Percentiles rank a stretch among this genome's conserved stretches.
phyloP scores from a whole-genome alignment of 2,329 filamentous ascomycete genomes.

The Phaeosphaeriaceae sp. region DNA sequence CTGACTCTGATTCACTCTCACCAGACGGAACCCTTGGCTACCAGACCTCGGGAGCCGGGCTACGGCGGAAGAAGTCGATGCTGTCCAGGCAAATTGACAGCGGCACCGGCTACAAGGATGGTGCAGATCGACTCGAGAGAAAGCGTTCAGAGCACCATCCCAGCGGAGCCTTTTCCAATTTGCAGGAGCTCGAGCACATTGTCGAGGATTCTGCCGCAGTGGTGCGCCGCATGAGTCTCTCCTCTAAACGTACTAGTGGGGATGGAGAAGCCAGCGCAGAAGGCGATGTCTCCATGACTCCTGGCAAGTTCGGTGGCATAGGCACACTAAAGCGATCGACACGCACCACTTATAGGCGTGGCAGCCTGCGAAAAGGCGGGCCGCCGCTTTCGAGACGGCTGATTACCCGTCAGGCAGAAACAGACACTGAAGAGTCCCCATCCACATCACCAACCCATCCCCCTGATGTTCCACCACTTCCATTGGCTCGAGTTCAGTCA shows the following conservation, averaged over 20 bases:
- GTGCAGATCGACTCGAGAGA: conserved; percentile 77
- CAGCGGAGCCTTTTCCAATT: conserved; percentile 59
- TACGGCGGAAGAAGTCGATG: conserved; percentile 93
- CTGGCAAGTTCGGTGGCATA: conserved; percentile 73
- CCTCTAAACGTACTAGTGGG: conserved; percentile 47
- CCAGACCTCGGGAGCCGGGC: conserved; percentile 62
- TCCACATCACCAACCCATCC: conserved; percentile 57
- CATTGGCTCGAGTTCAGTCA: conserved; percentile 70
- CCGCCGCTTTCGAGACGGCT: conserved; percentile 76
- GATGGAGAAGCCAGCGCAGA: conserved; percentile 45
- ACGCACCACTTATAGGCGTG: conserved; percentile 87
- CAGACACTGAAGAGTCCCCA: conserved; percentile 61
- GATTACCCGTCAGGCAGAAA: conserved; percentile 66
- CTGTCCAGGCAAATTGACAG: conserved; percentile 89
- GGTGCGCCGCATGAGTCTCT: conserved; percentile 72
- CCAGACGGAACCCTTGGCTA: conserved; percentile 61
- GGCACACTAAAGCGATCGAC: conserved; percentile 88
- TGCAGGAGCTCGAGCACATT: conserved; percentile 76
- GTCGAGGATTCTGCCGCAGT: conserved; percentile 78
- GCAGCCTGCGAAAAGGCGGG: conserved; percentile 81
- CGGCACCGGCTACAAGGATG: conserved; percentile 78
- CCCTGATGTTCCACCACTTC: conserved; percentile 46
- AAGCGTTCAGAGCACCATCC: conserved; percentile 67
- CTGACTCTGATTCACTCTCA: conserved; percentile 67
- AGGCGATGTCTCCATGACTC: conserved; percentile 81